A percentile compares a stretch with the other conserved stretches of the same genome.
These are phyloP conservation scores for Claviceps spartinae DNA, from an alignment of 2,329 filamentous ascomycete genomes.

Conservation along the genomic window DNA sequence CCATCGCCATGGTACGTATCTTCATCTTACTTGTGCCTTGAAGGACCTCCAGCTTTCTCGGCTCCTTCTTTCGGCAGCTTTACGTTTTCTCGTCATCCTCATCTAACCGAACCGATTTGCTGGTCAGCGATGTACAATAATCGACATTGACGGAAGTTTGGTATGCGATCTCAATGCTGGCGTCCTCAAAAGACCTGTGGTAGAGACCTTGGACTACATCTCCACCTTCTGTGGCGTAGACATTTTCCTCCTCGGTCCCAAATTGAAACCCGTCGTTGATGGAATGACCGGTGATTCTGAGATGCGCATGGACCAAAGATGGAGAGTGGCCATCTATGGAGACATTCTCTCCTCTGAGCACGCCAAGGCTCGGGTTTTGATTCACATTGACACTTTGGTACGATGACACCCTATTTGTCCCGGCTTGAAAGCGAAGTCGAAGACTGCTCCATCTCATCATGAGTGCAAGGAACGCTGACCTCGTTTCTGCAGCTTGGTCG, in stretches of 20 bases:
- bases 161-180: constrained; percentile 61
- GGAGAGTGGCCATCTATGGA: constrained; percentile 87
- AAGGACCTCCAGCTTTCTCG: neutral
- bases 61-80: neutral
- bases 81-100: neutral
- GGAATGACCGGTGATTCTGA: constrained; percentile 65
- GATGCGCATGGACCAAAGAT: constrained; percentile 76
- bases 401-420: neutral
- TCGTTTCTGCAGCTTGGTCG: constrained; percentile 45
- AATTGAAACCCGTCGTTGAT: constrained; percentile 65
- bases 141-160: constrained; percentile 84
- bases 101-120: neutral
- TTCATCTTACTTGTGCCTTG: neutral
- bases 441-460: too few species aligned
- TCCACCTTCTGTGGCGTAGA: constrained; percentile 85
- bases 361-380: constrained; percentile 87
- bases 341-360: constrained; percentile 93
- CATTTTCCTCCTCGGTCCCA: constrained; percentile 88
- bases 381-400: constrained; percentile 94
- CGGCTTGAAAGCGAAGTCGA: too few species aligned
- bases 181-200: constrained; percentile 60
- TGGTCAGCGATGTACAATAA: constrained; percentile 63
- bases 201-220: constrained; percentile 76
- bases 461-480: neutral
- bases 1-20: constrained; percentile 71